phyloP scores from a whole-genome alignment of 1,284 basidiomycete species.

The Ceratobasidium sp. region DNA sequence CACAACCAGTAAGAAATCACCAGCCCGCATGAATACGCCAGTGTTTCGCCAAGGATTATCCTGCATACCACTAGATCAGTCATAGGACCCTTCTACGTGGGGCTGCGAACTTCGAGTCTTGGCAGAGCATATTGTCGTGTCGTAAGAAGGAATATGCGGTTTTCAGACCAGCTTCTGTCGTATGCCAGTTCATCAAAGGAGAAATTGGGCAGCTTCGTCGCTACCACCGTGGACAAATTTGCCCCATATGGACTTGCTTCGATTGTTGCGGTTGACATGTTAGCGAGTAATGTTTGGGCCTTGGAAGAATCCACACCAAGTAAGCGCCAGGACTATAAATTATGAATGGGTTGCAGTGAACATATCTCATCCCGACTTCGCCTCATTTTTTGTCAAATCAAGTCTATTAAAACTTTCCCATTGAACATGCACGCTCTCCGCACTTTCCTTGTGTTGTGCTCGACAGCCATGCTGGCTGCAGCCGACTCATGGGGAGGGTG shows the following conservation, averaged over 20 bases:
- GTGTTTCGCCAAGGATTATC: background rate
- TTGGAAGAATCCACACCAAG: background rate
- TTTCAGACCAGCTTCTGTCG: background rate
- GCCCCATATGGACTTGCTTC: background rate
- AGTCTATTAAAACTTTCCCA: background rate
- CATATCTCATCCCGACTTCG: background rate
- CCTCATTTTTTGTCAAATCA: background rate
- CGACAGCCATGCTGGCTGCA: constrained; percentile 32
- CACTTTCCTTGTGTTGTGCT: constrained; percentile 22
- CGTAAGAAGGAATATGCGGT: background rate
- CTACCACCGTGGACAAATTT: background rate
- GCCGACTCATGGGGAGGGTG: constrained; percentile 44
- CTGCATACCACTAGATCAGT: background rate
- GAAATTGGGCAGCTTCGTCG: background rate
- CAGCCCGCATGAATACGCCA: background rate
- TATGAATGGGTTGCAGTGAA: background rate
- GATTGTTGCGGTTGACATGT: background rate
- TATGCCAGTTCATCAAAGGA: background rate
- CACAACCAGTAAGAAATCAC: background rate
- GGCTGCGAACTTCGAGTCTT: background rate
- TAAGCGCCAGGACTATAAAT: background rate
- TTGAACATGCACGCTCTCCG: constrained; percentile 13
- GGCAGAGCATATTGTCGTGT: background rate
- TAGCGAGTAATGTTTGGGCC: background rate
- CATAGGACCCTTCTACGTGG: background rate